Evolutionary conservation across 192 early-diverging fungal genomes (phyloP), one percentile per base, ranked within the genome.

Genomic region (Spinellus fusiger): DNA sequence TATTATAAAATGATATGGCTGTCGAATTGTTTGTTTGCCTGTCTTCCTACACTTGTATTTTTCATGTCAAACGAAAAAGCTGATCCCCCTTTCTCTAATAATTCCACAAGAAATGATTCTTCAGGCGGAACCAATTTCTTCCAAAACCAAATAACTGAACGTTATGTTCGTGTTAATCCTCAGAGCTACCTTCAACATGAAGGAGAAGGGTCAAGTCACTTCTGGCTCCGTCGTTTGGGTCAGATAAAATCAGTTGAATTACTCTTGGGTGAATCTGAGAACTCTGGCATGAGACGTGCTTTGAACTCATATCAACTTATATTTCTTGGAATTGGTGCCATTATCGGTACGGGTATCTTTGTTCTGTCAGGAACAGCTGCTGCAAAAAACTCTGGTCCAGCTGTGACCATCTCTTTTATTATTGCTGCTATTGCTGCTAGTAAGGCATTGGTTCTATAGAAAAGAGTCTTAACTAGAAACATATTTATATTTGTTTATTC

Each of bases 351-450:
- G 34, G 70, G 70, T 52, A 71, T 71, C 22, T 71, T 71, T 55
- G 70, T 71, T 10, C 33, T 71, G 5, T 71, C 70, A 15, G 89
- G 87, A 37, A 70, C 73, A 7, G 92, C 90, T 1, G 93, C 93
- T 20, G 79, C 73, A 0, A 69, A 81, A 9, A 80, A 91, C 55
- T 86, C 93, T 15, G 93, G 93, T 0, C 93, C 93, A 1, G 89
- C 88, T 3, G 73, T 96, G 12, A 84, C 91, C 3, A 60, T 96
- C 32, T 91, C 90, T 16, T 92, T 90, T 40, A 53, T 93, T 26
- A 82, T 96, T 9, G 83, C 89, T 18, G 91, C 89, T 10, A 56
- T 93, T 25, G 80, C 86, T 18, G 77, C 84, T 25, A 85, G 77
- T 10, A 68, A 25, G 26, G n/a, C n/a, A n/a, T n/a, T n/a, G n/a